Evolutionary conservation across 108 stramenopile species (phyloP).

Genomic region (Thalassiosira profunda): DNA sequence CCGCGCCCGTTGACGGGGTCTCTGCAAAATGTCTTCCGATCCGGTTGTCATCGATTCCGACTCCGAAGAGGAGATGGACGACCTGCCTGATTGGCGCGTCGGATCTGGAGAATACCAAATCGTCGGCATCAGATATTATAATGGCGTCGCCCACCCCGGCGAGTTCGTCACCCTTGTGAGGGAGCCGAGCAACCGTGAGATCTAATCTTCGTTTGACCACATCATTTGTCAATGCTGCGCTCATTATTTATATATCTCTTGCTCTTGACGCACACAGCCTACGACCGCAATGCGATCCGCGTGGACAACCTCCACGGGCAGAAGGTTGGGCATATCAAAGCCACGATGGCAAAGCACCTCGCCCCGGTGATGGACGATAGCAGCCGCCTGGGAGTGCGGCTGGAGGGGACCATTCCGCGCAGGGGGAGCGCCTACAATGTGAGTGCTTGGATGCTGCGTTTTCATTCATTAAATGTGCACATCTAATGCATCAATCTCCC

Average conservation of each 20-base stretch:
- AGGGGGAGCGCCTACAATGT: constrained; percentile 42
- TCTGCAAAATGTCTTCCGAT: no score
- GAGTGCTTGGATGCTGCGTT: neutral
- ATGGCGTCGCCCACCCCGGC: constrained; percentile 63
- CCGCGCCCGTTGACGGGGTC: no score
- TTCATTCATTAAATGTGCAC: neutral
- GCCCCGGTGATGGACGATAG: constrained; percentile 54
- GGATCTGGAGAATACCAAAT: constrained; percentile 36
- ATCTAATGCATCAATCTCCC: neutral
- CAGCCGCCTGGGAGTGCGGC: neutral
- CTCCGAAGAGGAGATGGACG: no score
- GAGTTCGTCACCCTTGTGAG: constrained; percentile 60
- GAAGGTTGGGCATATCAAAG: constrained; percentile 73
- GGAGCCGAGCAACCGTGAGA: constrained; percentile 69
- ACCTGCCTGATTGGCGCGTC: neutral
- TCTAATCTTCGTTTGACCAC: neutral
- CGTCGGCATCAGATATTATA: constrained; percentile 55
- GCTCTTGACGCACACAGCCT: no score
- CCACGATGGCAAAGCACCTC: constrained; percentile 43
- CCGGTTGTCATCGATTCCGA: no score
- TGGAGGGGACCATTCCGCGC: constrained; percentile 52
- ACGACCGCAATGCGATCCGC: constrained; percentile 72
- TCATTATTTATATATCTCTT: neutral
- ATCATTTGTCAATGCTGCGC: neutral
- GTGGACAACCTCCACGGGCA: constrained; percentile 55